Evolutionary conservation across 805 yeast genomes (phyloP).

Genomic region (Candida khao-thaluensis): DNA sequence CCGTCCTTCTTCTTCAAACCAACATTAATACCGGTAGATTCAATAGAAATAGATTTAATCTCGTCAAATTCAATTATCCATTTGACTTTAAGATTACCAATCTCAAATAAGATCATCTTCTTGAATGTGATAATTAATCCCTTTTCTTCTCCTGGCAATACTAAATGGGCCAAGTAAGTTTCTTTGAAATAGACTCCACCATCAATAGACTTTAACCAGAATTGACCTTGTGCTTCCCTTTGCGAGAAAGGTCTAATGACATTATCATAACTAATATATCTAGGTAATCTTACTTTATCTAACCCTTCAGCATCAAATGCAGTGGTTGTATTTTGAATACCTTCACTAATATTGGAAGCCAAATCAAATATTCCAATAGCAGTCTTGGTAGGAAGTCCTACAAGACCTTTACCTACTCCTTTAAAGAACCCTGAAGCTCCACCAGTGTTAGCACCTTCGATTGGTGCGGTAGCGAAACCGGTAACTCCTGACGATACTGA

Average conservation of each 20-base stretch:
- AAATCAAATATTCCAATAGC: conserved; percentile 93
- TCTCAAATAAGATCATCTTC: conserved; percentile 64
- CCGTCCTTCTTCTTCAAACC: conserved; percentile 52
- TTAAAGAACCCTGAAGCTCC: conserved; percentile 92
- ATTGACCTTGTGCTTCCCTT: conserved; percentile 92
- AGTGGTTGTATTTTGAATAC: conserved; percentile 88
- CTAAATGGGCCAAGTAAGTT: conserved; percentile 78
- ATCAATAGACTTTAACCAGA: conserved; percentile 79
- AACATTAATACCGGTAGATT: conserved; percentile 74
- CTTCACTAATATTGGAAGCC: conserved; percentile 90
- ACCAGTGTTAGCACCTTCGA: conserved; percentile 82
- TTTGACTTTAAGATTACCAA: conserved; percentile 56
- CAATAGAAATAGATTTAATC: conserved; percentile 70
- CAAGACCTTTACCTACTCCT: conserved; percentile 92
- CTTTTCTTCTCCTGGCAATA: conserved; percentile 76
- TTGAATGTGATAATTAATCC: conserved; percentile 74
- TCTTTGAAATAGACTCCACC: conserved; percentile 78
- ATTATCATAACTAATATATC: conserved; percentile 69
- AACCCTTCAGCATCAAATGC: conserved; percentile 78
- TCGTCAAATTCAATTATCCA: conserved; percentile 73
- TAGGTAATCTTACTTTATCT: conserved; percentile 77
- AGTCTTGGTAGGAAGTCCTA: conserved; percentile 95
- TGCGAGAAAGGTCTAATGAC: conserved; percentile 72
- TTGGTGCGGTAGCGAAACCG: conserved; percentile 89
- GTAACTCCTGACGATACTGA: conserved; percentile 84